Base-by-base conservation (phyloP, 306 rosid species). In the Pyrus pyrifolia region DNA sequence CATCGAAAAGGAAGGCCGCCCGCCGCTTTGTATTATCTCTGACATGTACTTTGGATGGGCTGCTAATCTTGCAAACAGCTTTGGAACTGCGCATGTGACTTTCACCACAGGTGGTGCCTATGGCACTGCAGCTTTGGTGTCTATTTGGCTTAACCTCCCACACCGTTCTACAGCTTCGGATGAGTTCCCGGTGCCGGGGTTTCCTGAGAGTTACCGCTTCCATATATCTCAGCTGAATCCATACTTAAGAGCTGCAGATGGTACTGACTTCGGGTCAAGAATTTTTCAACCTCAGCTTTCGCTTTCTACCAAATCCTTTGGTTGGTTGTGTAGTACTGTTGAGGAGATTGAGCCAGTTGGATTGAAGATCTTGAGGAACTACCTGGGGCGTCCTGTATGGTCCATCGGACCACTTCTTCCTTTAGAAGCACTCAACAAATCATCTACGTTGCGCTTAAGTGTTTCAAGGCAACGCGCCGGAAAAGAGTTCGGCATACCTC, bases 41-140 rank as follows among this genome's bases (percentile, higher is more conserved):
- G 96, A 92, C 64, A 81, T 88, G 19, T 90, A 88, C 68, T 64
- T 80, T 12, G 92, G 96, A 1, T 87, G 93, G 97, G 84, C 85
- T 70, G 78, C 58, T 8, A 76, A 79, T 8, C 82, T 88, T 61
- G 93, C 96, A 3, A 79, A 62, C 18, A 87, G 85, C 21, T 76
- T 78, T 12, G 80, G 88, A 13, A 76, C 73, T 2, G 82, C 71
- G 76, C 84, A 78, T 17, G 67, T 90, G 29, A 7, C 68, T 13
- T 92, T 90, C 87, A 58, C 89, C 22, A 90, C 96, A 23, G 71
- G 88, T 68, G 93, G 97, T 29, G 96, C 92, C 46, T 90, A 90
- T 66, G 97, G 97, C 67, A 75, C 93, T 33, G 11, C 89, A 64
- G 89, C 91, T n/a, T 88, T 82, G 33, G 5, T 81, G 38, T 92